Base-by-base conservation (phyloP, 495 filamentous ascomycete species). In the Bathelium albidoporum region DNA sequence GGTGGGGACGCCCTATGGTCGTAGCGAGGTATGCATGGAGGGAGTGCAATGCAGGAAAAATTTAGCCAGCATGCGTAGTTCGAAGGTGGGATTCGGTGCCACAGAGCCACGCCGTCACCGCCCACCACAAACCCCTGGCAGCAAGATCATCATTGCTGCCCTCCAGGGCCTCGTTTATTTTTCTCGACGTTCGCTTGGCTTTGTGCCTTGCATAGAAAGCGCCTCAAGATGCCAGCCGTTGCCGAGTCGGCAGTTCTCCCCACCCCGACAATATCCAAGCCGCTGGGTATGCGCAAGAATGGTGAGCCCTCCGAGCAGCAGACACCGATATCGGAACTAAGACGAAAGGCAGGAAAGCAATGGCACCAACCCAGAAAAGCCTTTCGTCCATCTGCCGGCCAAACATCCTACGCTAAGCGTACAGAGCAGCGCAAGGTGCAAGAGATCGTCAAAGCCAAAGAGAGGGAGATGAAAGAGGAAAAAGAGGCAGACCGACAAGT, bases 391-490 rank as follows among this genome's bases (percentile, higher is more conserved):
- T 85, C 74, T 44, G 81, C 85, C 9, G 89, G 89, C 29, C 77
- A 89, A 68, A 89, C 83, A 18, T 85, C 90, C 0, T 98, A 88
- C 73, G 84, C 86, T 65, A 85, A 90, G 72, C 86, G 93, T 41
- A 73, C 83, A 34, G 84, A 83, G 67, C 73, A 81, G 41, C 81
- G 87, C 59, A 82, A 83, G 61, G 82, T 85, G 7, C 77, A 86
- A 62, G 80, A 85, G 1, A 83, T 87, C 1, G 83, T 87, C 65
- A 98, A 96, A 77, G 88, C 91, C 22, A 88, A 87, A 62, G 94
- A 97, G 75, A 89, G 87, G 71, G 91, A 96, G 72, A 86, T 98
- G 86, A 96, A 94, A 77, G 89, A 90, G 4, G 94, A 97, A 77
- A 96, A 95, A 73, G 90, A 95, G 71, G 84, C 86, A 10, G 90